Percentiles rank a stretch among this genome's conserved stretches.
phyloP scores from a whole-genome alignment of 352 stramenopile genomes.

The Globisporangium cederbergense region DNA sequence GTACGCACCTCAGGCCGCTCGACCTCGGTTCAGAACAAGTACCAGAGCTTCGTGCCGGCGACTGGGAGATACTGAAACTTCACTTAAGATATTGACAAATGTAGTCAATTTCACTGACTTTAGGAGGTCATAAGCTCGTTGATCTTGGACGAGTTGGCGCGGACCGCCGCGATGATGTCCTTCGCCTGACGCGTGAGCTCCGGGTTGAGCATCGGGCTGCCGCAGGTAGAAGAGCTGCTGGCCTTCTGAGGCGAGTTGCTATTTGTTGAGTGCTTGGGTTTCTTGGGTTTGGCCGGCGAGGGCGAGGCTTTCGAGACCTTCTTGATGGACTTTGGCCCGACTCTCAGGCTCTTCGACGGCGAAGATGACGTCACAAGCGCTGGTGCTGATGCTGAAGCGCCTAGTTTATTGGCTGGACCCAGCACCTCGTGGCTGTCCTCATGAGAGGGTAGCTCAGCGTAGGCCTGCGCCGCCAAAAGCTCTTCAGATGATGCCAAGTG shows the following conservation, averaged over 20 bases:
- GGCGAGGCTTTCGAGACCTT: conserved; percentile 18
- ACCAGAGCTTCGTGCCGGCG: background rate
- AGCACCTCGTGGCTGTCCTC: background rate
- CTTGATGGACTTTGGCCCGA: conserved; percentile 3
- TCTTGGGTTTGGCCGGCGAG: conserved; percentile 15
- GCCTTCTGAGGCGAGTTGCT: conserved; percentile 5
- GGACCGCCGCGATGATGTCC: conserved; percentile 54
- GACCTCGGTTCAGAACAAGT: background rate
- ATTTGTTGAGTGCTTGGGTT: background rate
- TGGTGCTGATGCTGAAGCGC: conserved; percentile 22
- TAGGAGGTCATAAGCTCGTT: conserved; percentile 47
- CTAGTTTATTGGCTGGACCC: conserved; percentile 1
- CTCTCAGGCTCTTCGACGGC: background rate
- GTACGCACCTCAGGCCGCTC: background rate
- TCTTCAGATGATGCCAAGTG: conserved; percentile 20
- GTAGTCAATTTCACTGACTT: background rate
- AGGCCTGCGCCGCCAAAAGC: background rate
- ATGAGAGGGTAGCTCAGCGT: conserved; percentile 1
- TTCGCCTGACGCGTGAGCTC: conserved; percentile 53
- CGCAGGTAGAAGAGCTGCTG: background rate
- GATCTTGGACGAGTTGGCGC: conserved; percentile 72
- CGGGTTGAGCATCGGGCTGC: conserved; percentile 38
- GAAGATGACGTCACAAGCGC: conserved; percentile 4
- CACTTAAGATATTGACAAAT: background rate
- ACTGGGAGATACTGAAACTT: background rate